Percentiles rank a stretch among this genome's conserved stretches.
phyloP scores from a whole-genome alignment of 202 grass and related monocot species.

The Zoysia matrella region DNA sequence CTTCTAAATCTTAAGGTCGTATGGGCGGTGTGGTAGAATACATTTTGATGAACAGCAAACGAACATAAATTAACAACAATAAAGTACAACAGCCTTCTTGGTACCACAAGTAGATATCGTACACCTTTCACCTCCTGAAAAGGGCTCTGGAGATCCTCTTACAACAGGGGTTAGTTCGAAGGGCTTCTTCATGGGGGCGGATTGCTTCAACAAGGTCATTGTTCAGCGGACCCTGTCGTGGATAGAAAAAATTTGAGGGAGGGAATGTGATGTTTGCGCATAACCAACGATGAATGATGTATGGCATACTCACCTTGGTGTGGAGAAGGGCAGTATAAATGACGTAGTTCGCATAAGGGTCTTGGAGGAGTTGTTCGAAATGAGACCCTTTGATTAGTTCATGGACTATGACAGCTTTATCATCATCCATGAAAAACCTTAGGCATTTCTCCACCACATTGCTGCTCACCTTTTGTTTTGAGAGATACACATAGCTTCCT shows the following conservation, averaged over 20 bases:
- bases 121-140: slow-evolving; percentile 66
- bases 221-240: slow-evolving; percentile 55
- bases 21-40: slow-evolving; percentile 40
- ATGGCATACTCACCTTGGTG: slow-evolving; percentile 55
- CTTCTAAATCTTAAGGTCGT: slow-evolving; percentile 41
- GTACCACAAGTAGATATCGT: slow-evolving; percentile 37
- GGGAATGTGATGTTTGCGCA: not conserved
- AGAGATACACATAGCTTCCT: slow-evolving; percentile 74
- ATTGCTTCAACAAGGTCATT: slow-evolving; percentile 67
- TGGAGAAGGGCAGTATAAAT: slow-evolving; percentile 70
- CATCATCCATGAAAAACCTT: slow-evolving; percentile 58
- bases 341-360: slow-evolving; percentile 89
- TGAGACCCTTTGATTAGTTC: slow-evolving; percentile 63
- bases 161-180: slow-evolving; percentile 83
- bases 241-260: not conserved
- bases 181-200: slow-evolving; percentile 64
- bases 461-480: slow-evolving; percentile 91
- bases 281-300: not conserved
- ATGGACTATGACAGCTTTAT: slow-evolving; percentile 61
- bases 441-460: slow-evolving; percentile 98
- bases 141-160: slow-evolving; percentile 78
- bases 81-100: slow-evolving; percentile 21
- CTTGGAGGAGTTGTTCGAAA: slow-evolving; percentile 87
- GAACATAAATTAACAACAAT: slow-evolving; percentile 58
- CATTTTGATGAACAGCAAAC: slow-evolving; percentile 46